A percentile compares a stretch with the other conserved stretches of the same genome.
phyloP scores from a whole-genome alignment of 2,329 filamentous ascomycete genomes.

The Cladobotryum protrusum region DNA sequence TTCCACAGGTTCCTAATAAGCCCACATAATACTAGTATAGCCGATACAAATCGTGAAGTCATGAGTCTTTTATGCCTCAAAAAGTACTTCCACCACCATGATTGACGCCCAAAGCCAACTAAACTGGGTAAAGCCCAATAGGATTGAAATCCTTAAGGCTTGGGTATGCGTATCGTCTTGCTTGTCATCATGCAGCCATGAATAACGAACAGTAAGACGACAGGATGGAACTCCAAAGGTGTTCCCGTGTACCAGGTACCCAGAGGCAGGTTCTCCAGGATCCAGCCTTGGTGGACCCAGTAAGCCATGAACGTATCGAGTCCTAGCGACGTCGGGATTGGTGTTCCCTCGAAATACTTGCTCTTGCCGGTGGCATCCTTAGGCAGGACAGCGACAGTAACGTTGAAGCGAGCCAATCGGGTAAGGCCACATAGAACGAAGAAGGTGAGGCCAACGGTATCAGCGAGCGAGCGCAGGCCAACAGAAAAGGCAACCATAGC shows the following conservation, averaged over 20 bases:
- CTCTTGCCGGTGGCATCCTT: constrained; percentile 91
- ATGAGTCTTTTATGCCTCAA: background rate
- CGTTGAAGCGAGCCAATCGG: constrained; percentile 93
- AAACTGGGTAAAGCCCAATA: background rate
- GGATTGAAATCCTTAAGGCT: constrained; percentile 48
- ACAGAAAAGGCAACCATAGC: constrained; percentile 83
- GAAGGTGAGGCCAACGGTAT: constrained; percentile 74
- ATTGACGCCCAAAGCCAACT: background rate
- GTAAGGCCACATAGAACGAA: constrained; percentile 95
- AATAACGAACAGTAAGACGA: constrained; percentile 72
- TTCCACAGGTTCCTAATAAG: background rate
- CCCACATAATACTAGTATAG: background rate
- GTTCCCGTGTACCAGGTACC: constrained; percentile 64
- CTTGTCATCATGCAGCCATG: constrained; percentile 94
- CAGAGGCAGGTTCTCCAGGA: constrained; percentile 70
- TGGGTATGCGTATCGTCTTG: constrained; percentile 90
- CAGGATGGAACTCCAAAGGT: constrained; percentile 74
- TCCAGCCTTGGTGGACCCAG: constrained; percentile 77
- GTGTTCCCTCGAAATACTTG: constrained; percentile 93
- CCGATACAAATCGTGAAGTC: background rate
- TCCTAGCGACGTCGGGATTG: constrained; percentile 82
- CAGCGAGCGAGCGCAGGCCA: constrained; percentile 75
- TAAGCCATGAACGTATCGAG: constrained; percentile 82
- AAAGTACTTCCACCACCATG: constrained; percentile 1
- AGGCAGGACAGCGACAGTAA: constrained; percentile 81